Base-by-base conservation (phyloP, 2,329 filamentous ascomycete species). In the Botryotinia globosa region DNA sequence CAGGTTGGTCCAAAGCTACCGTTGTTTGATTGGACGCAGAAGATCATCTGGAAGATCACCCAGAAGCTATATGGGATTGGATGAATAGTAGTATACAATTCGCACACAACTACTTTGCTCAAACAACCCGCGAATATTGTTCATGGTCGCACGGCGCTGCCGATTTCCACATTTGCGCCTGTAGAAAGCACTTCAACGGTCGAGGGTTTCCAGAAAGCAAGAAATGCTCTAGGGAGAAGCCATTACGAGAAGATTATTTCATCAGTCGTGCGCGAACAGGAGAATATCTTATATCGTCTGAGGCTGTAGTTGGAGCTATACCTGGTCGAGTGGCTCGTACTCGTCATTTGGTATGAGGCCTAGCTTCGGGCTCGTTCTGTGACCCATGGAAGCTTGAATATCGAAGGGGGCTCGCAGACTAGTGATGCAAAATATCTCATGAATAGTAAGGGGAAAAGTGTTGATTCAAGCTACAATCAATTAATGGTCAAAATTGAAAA, bases 141-240 rank as follows among this genome's bases (percentile, higher is more conserved):
- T 29, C 64, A 54, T 56, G 65, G 37, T 68, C 37, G 37, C 37
- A 68, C 37, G 29, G 54, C n/a, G 37, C 48, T 56, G 48, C 48
- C 9, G 25, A 56, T 68, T 56, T 56, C 65, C 65, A 68, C 18
- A 44, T 68, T 44, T 68, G 65, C 48, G 65, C 65, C 34, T 68
- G 65, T 51, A 68, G 65, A 37, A 56, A 42, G 48, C 37, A 29
- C 34, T 51, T 42, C 22, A 44, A 25, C 25, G 37, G 65, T 56
- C 34, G 48, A 68, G 65, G n/a, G 14, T 68, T 68, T 42, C 18
- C 20, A 29, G 65, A 42, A 20, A 39, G 65, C 12, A 56, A 56
- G 37, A 56, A 56, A 42, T 56, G 51, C 22, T 56, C 10, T 14
- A 42, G 18, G 39, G 22, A 18, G 16, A 42, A 29, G 48, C 7